Evolutionary conservation across 208 protist genomes (phyloP), one percentile per base, ranked within the genome.

Genomic region (Giardia muris): DNA sequence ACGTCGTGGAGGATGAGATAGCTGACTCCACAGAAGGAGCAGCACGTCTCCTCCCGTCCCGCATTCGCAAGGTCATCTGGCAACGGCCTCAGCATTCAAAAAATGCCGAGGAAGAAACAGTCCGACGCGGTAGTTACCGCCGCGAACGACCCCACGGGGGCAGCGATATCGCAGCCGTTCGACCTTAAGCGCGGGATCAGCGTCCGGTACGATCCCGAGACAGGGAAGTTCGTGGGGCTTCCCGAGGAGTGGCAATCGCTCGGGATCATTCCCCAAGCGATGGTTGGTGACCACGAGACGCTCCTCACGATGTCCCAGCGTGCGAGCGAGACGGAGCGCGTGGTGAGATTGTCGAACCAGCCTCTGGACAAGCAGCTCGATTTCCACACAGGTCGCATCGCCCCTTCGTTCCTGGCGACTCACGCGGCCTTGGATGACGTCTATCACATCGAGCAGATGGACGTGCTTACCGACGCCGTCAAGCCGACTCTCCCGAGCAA

Each of bases 241-340:
- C 91, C 91, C 10, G 3, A 92, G 43, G 67, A 92, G 46, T 92
- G 91, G 91, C 4, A 3, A 67, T n/a, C 46, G 19, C 19, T 67
- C 2, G 46, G 46, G 30, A 46, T 92, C 2, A 87, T 92, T 2
- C 91, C 91, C 2, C 3, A 43, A 4, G 10, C 57, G 2, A 48
- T 67, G 67, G 43, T 44, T 46, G 2, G 2, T 4, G 39, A 47
- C 30, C 45, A 89, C 3, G 19, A 43, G 4, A 43, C 86, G n/a
- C 19, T 46, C 4, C 19, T 46, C 46, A 42, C 10, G 2, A 30
- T 92, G 89, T 46, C 4, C 2, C 10, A 92, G 3, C 45, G 45
- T 67, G 47, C 22, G 4, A 42, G 42, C 45, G 10, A 57, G 10
- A 4, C 22, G 67, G 86, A 92, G 19, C 45, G 3, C 42, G n/a